These are phyloP conservation scores for Magnaporthales sp. DNA, from an alignment of 2,329 filamentous ascomycete species.

Conservation along the genomic window DNA sequence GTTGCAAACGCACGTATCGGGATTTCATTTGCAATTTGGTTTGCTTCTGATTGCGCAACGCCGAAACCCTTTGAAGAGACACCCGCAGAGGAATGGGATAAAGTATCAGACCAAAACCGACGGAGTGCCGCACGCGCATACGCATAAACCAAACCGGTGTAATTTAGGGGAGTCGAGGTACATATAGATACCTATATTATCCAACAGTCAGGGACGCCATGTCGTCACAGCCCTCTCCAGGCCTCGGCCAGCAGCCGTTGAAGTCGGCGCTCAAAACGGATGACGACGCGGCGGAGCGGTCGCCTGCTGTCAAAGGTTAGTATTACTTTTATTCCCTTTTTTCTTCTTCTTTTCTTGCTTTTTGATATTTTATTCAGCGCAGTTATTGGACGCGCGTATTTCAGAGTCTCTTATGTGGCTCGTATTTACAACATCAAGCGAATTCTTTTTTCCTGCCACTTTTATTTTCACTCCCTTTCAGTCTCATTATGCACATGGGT, in stretches of 20 bases:
- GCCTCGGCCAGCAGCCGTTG: constrained; percentile 11
- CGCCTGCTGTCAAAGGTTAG: neutral
- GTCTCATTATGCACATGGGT: too few species aligned
- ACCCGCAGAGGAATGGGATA: too few species aligned
- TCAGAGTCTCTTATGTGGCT: too few species aligned
- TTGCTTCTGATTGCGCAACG: too few species aligned
- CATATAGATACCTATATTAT: neutral
- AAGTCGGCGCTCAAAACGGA: constrained; percentile 28
- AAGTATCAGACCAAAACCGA: neutral
- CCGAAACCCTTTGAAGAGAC: too few species aligned
- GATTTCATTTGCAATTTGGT: too few species aligned
- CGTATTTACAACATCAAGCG: too few species aligned
- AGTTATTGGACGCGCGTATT: neutral
- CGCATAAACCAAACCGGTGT: neutral
- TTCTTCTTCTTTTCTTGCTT: neutral
- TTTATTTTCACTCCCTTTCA: too few species aligned
- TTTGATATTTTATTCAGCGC: neutral
- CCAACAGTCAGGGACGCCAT: neutral
- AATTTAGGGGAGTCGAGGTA: neutral
- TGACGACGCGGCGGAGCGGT: constrained; percentile 20
- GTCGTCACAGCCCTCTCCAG: constrained; percentile 8
- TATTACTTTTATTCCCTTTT: neutral
- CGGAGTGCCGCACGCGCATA: neutral
- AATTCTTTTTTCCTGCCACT: too few species aligned
- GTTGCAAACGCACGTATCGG: too few species aligned